Conservation (phyloP, 805 yeast genomes). For the Hanseniaspora lachancei region DNA sequence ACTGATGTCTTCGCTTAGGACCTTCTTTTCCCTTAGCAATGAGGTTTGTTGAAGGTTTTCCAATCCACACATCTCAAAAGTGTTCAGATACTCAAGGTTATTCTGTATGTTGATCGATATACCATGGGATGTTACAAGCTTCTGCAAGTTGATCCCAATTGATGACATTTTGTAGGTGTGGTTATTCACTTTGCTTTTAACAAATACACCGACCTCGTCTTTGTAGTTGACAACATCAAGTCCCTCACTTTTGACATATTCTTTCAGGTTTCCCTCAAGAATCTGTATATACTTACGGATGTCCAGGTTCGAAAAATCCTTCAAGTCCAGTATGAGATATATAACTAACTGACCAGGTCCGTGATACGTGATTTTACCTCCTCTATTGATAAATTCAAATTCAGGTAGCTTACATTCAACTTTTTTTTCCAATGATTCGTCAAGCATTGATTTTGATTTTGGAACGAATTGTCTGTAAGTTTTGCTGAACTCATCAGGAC, state of each 20-base stretch:
- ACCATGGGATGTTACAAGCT: slow-evolving; percentile 83
- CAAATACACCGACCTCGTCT: slow-evolving; percentile 17
- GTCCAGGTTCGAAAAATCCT: slow-evolving; percentile 38
- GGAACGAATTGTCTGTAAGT: slow-evolving; percentile 5
- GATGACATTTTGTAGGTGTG: slow-evolving; percentile 61
- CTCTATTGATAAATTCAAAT: slow-evolving; percentile 70
- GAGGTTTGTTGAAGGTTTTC: slow-evolving; percentile 48
- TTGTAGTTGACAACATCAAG: slow-evolving; percentile 41
- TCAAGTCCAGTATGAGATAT: slow-evolving; percentile 64
- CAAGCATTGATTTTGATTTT: slow-evolving; percentile 13
- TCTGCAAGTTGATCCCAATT: slow-evolving; percentile 73
- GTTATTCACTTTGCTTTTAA: slow-evolving; percentile 64
- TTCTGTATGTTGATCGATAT: slow-evolving; percentile 68
- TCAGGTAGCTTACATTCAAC: slow-evolving; percentile 26
- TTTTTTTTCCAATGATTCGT: slow-evolving; percentile 18
- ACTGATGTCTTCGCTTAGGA: slow-evolving; percentile 18
- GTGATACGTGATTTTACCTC: slow-evolving; percentile 94
- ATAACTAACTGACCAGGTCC: slow-evolving; percentile 91
- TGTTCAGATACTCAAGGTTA: slow-evolving; percentile 56
- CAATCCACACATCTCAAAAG: slow-evolving; percentile 76
- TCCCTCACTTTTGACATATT: slow-evolving; percentile 55
- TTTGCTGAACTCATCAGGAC: slow-evolving; percentile 12
- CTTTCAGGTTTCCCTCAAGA: slow-evolving; percentile 34
- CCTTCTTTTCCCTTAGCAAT: slow-evolving; percentile 24
- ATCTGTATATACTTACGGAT: slow-evolving; percentile 4